phyloP scores from a whole-genome alignment of 495 filamentous ascomycete genomes.

The Penicillium atrosanguineum region DNA sequence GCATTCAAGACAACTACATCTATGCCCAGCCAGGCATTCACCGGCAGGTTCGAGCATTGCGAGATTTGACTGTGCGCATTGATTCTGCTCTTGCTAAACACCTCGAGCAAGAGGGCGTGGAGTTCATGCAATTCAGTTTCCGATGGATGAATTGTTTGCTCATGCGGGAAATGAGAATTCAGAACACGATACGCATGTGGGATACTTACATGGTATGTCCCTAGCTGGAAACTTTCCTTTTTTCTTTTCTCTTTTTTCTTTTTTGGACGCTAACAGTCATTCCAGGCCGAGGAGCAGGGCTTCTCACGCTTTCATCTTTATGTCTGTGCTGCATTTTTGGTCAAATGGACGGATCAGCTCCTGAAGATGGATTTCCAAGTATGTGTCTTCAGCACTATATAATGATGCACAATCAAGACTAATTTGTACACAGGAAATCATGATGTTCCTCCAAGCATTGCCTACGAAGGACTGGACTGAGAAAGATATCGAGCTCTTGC shows the following conservation, averaged over 20 bases:
- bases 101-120: slow-evolving; percentile 82
- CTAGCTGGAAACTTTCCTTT: background rate
- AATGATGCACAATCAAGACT: background rate
- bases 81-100: slow-evolving; percentile 83
- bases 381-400: slow-evolving; percentile 8
- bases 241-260: too few species aligned
- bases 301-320: slow-evolving; percentile 98
- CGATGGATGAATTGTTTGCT: slow-evolving; percentile 99
- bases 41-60: slow-evolving; percentile 81
- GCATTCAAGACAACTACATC: slow-evolving; percentile 98
- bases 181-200: slow-evolving; percentile 98
- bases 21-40: slow-evolving; percentile 96
- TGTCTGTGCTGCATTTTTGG: slow-evolving; percentile 97
- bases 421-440: slow-evolving; percentile 66
- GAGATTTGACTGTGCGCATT: slow-evolving; percentile 86
- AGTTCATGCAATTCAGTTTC: slow-evolving; percentile 99
- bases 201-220: slow-evolving; percentile 91
- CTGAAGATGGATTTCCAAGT: slow-evolving; percentile 94
- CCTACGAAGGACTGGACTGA: slow-evolving; percentile 96
- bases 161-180: slow-evolving; percentile 95
- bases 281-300: slow-evolving; percentile 91
- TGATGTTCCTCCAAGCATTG: slow-evolving; percentile 98
- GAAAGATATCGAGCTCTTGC: slow-evolving; percentile 92
- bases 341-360: slow-evolving; percentile 95
- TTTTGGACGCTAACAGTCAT: slow-evolving; percentile 21